These are phyloP conservation scores for Ophiostoma himal-ulmi DNA, from an alignment of 2,329 filamentous ascomycete genomes.

Conservation along the genomic window DNA sequence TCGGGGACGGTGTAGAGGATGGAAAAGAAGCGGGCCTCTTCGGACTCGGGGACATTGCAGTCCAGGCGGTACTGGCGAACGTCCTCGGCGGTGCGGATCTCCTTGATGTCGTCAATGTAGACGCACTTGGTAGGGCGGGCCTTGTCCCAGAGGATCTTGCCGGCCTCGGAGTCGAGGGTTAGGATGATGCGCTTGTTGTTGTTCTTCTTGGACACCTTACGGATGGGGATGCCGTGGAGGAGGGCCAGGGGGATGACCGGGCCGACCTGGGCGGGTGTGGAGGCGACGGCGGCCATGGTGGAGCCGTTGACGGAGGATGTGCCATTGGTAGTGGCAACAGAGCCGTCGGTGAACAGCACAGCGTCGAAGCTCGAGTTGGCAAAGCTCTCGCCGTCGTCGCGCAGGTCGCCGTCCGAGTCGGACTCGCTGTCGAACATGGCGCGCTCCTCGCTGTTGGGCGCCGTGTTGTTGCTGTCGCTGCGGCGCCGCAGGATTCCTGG, in stretches of 20 bases:
- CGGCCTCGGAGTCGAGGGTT: conserved; percentile 73
- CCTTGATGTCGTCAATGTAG: conserved; percentile 91
- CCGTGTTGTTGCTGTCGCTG: conserved; percentile 80
- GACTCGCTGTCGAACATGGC: conserved; percentile 43
- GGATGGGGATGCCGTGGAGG: conserved; percentile 69
- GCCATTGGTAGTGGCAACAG: conserved; percentile 39
- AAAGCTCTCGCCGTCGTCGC: conserved; percentile 34
- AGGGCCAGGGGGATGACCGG: conserved; percentile 73
- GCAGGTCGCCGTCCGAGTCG: conserved; percentile 54
- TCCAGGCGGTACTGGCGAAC: conserved; percentile 86
- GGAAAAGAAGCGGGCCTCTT: conserved; percentile 75
- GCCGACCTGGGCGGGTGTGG: conserved; percentile 41
- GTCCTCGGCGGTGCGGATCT: conserved; percentile 77
- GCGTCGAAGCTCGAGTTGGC: conserved; percentile 31
- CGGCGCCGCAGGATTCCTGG: conserved; percentile 77
- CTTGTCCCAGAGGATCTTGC: conserved; percentile 83
- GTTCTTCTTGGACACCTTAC: conserved; percentile 85
- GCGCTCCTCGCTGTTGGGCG: conserved; percentile 39
- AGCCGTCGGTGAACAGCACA: background rate
- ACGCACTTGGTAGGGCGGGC: conserved; percentile 74
- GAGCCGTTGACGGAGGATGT: conserved; percentile 40
- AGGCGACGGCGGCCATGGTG: conserved; percentile 21
- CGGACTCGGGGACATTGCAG: conserved; percentile 61
- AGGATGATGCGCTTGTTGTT: conserved; percentile 65
- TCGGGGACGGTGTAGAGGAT: conserved; percentile 79